Base-by-base conservation (phyloP, 106 monocot genomes). In the Allium sativum region DNA sequence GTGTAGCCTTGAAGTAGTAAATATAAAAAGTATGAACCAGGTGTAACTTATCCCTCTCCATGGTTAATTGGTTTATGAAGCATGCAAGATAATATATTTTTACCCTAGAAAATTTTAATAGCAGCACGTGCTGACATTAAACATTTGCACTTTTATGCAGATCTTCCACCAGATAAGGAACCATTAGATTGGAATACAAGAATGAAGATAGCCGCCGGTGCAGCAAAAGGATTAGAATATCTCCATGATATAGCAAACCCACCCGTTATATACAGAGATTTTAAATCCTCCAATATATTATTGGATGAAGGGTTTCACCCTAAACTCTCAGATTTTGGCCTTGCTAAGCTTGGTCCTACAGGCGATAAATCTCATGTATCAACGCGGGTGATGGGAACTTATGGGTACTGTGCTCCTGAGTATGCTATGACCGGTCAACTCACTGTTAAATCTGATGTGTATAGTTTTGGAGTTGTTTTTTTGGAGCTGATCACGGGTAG, bases 401-500 rank as follows among this genome's bases (percentile, higher is more conserved):
- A 83, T 65, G 83, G 83, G 21, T 83, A 78, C 63, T 83, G 75
- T 65, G 83, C 83, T 50, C 83, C 70, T 41, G 70, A 70, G 53
- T 70, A 70, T 54, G 70, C 70, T 1, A 61, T 70, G 18, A 54
- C 61, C 42, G 78, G 83, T 44, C 64, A 79, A 51, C 53, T 79
- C 12, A 79, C 83, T 20, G 68, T 76, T 15, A 79, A 72, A 22
- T 78, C 83, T 13, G 83, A 84, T 63, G 76, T 84, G 1, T 84
- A 84, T 19, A 84, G 83, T 57, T 84, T 76, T 58, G 83, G 83
- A 8, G 79, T 84, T 57, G 79, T 84, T 61, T 56, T 81, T n/a
- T 40, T 81, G 43, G 81, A 81, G 55, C 56, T 81, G 13, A 81
- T 81, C 41, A 81, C 81, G 22, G 81, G 81, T 11, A 59, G 76